Evolutionary conservation across 345 rosid species (phyloP).

Genomic region (Physaria fendleri): DNA sequence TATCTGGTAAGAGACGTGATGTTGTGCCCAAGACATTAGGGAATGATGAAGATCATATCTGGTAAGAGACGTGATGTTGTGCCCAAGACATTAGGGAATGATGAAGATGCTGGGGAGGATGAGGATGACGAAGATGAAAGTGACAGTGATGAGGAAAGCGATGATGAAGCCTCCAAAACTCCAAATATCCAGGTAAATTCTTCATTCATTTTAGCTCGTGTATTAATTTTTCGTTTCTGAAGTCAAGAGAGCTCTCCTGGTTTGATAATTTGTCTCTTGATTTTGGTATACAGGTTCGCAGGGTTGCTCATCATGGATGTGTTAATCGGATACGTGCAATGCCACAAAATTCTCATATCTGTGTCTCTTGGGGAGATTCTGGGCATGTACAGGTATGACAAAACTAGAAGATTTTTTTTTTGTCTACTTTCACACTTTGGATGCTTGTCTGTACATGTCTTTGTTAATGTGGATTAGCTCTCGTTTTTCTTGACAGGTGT

Average conservation of each 20-base stretch:
- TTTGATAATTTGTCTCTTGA: constrained; percentile 11
- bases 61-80: constrained; percentile 77
- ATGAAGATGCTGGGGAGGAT: constrained; percentile 49
- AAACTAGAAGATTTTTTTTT: not conserved
- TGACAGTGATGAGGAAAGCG: constrained; percentile 75
- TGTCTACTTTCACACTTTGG: not conserved
- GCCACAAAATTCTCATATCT: constrained; percentile 81
- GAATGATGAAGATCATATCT: constrained; percentile 47
- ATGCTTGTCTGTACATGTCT: not conserved
- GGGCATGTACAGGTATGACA: constrained; percentile 77
- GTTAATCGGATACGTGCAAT: constrained; percentile 89
- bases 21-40: constrained; percentile 47
- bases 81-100: constrained; percentile 42
- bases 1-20: constrained; percentile 80
- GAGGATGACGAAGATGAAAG: constrained; percentile 50
- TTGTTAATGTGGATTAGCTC: not conserved
- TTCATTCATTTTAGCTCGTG: not conserved
- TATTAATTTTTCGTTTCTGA: not conserved
- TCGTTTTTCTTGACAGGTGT: constrained; percentile 45
- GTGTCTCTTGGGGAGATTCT: constrained; percentile 92
- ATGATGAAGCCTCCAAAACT: constrained; percentile 43
- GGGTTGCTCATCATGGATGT: constrained; percentile 78
- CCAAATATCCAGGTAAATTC: constrained; percentile 67
- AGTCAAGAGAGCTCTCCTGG: not conserved
- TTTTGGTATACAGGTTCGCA: constrained; percentile 50